Base-by-base conservation (phyloP, 805 yeast species). In the Starmera quercuum region DNA sequence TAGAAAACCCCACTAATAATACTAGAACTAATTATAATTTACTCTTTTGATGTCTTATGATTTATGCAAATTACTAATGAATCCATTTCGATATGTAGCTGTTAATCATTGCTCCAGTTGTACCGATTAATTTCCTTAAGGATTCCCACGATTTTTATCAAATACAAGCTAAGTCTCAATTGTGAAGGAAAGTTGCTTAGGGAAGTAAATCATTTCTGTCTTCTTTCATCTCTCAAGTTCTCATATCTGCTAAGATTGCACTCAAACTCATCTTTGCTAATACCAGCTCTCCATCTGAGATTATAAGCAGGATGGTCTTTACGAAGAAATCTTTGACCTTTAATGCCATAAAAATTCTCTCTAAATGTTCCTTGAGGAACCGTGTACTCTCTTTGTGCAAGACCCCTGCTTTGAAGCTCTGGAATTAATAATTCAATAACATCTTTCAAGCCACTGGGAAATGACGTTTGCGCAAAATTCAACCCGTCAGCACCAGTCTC, bases 401-500 rank as follows among this genome's bases (percentile, higher is more conserved):
- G 41, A 2, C 63, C 63, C 26, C 61, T 40, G 13, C 34, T 37
- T 40, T 48, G 47, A 25, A 59, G 44, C 30, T 53, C 64, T 7
- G 64, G 64, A 23, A 59, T 32, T 30, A 60, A 41, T 16, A 33
- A 42, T 14, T 60, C 55, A 20, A 60, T 58, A 18, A 62, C 34
- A 7, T 63, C 64, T 39, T 62, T 61, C 34, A 56, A 57, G 4
- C 59, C 39, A 4, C 53, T 58, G 9, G 68, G 68, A 7, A 51
- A 38, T n/a, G 56, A 38, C 5, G 63, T 54, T 36, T 61, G 56
- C 4, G 59, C 52, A 25, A 63, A 46, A 35, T 63, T 63, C 42
- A 63, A 63, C 1, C 69, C 69, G 35, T 63, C 69, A n/a, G 64
- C 54, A 29, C 56, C 63, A 11, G 61, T 51, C 11, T 49, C 41